These are phyloP conservation scores for Cicer bijugum DNA, from an alignment of 306 rosid genomes.

Conservation along the genomic window DNA sequence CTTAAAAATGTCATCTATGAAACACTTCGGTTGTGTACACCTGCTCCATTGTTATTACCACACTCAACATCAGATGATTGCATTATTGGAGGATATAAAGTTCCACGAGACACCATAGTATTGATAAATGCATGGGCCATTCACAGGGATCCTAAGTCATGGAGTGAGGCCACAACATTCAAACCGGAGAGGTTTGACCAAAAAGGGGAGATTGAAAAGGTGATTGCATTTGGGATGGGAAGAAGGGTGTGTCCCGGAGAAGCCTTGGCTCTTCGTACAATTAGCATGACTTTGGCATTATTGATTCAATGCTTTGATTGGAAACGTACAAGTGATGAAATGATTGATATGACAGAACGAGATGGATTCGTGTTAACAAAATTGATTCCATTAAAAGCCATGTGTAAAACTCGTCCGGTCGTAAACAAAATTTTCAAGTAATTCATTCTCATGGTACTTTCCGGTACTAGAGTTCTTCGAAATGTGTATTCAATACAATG, in stretches of 20 bases:
- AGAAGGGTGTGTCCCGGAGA: slow-evolving; percentile 41
- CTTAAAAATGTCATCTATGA: slow-evolving; percentile 54
- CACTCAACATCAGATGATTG: slow-evolving; percentile 55
- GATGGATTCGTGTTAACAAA: slow-evolving; percentile 10
- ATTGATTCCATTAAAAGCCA: not conserved
- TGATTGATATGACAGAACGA: slow-evolving; percentile 31
- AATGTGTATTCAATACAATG: too few relatives aligned
- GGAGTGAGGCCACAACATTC: slow-evolving; percentile 52
- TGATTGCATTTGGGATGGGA: slow-evolving; percentile 44
- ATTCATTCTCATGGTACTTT: not conserved
- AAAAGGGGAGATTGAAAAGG: slow-evolving; percentile 33
- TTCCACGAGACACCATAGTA: slow-evolving; percentile 54
- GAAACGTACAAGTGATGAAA: not conserved
- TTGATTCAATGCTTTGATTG: slow-evolving; percentile 47
- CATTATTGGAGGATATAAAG: slow-evolving; percentile 42
- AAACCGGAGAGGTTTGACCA: slow-evolving; percentile 47
- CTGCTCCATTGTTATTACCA: slow-evolving; percentile 54
- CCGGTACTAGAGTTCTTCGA: too few relatives aligned
- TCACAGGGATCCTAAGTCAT: slow-evolving; percentile 54
- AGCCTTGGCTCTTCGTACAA: slow-evolving; percentile 30
- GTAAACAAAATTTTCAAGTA: not conserved
- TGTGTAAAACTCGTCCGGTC: slow-evolving; percentile 29
- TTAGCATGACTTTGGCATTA: slow-evolving; percentile 15
- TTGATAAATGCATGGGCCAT: slow-evolving; percentile 64
- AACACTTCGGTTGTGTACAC: slow-evolving; percentile 50